A percentile compares a stretch with the other conserved stretches of the same genome.
Conservation (phyloP, 371 early-diverging fungal species). For the Mucor ambiguus region DNA sequence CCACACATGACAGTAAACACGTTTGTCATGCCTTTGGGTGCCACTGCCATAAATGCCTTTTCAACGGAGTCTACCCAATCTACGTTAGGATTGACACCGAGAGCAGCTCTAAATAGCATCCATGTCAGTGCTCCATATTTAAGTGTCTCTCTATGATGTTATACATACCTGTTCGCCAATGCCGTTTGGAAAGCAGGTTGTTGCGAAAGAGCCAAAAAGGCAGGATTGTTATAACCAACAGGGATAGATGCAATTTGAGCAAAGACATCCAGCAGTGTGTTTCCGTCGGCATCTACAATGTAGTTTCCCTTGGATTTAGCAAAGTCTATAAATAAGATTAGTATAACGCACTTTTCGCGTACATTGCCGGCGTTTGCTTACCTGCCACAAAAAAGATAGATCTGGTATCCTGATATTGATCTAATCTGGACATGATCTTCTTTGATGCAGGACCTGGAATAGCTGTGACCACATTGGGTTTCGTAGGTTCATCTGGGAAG, state of each 20-base stretch:
- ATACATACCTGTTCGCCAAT: slow-evolving; percentile 53
- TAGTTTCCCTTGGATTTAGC: slow-evolving; percentile 74
- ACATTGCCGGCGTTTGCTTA: slow-evolving; percentile 9
- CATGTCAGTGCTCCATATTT: neutral
- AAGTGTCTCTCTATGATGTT: neutral
- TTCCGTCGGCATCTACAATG: slow-evolving; percentile 78
- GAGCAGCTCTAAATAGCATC: slow-evolving; percentile 50
- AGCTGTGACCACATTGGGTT: slow-evolving; percentile 37
- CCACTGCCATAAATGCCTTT: slow-evolving; percentile 69
- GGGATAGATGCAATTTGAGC: slow-evolving; percentile 82
- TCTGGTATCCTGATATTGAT: slow-evolving; percentile 51
- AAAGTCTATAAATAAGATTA: slow-evolving; percentile 49
- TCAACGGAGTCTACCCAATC: slow-evolving; percentile 70
- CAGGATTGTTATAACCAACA: slow-evolving; percentile 74
- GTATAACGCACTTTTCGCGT: neutral
- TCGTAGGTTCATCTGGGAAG: slow-evolving; percentile 41
- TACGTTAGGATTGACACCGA: slow-evolving; percentile 69
- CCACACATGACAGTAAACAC: slow-evolving; percentile 84
- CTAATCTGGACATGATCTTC: slow-evolving; percentile 32
- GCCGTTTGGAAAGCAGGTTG: slow-evolving; percentile 60
- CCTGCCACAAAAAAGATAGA: slow-evolving; percentile 53
- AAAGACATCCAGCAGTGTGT: slow-evolving; percentile 68
- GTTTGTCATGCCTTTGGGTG: slow-evolving; percentile 69
- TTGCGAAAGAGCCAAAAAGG: slow-evolving; percentile 60
- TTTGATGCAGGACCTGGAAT: slow-evolving; percentile 51